Conservation (phyloP, 192 early-diverging fungal species). For the Rhizophagus prolifer region DNA sequence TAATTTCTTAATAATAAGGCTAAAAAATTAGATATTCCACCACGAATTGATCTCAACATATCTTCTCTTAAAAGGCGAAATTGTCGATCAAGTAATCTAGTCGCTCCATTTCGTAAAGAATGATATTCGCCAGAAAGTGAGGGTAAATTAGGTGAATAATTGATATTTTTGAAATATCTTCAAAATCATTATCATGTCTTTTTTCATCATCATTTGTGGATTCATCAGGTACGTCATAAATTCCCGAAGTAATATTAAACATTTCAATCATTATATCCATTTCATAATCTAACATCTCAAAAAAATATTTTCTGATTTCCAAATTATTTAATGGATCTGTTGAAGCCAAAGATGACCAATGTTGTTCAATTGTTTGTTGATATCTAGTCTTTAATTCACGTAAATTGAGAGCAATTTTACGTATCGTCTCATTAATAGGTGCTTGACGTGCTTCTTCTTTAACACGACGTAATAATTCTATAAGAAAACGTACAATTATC, state of each 20-base stretch:
- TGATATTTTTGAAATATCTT: conserved; percentile 43
- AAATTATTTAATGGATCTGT: not conserved
- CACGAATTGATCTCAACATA: conserved; percentile 45
- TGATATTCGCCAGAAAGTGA: conserved; percentile 38
- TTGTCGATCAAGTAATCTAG: conserved; percentile 53
- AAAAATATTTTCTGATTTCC: not conserved
- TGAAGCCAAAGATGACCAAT: not conserved
- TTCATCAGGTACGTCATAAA: conserved; percentile 48
- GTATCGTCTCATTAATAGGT: not conserved
- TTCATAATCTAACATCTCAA: conserved; percentile 12
- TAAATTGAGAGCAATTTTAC: not conserved
- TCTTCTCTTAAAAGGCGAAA: conserved; percentile 64
- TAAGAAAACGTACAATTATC: too few relatives aligned
- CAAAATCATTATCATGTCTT: too few relatives aligned
- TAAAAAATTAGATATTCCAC: conserved; percentile 45
- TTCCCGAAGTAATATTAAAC: conserved; percentile 4
- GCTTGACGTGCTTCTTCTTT: too few relatives aligned
- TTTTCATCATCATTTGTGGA: too few relatives aligned
- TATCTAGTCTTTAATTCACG: too few relatives aligned
- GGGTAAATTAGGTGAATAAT: conserved; percentile 58
- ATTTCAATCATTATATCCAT: not conserved
- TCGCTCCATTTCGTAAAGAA: conserved; percentile 46
- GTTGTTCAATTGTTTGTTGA: too few relatives aligned
- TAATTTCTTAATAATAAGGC: conserved; percentile 1
- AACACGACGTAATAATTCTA: too few relatives aligned